Conservation (phyloP, 345 rosid genomes). For the Passiflora organensis region DNA sequence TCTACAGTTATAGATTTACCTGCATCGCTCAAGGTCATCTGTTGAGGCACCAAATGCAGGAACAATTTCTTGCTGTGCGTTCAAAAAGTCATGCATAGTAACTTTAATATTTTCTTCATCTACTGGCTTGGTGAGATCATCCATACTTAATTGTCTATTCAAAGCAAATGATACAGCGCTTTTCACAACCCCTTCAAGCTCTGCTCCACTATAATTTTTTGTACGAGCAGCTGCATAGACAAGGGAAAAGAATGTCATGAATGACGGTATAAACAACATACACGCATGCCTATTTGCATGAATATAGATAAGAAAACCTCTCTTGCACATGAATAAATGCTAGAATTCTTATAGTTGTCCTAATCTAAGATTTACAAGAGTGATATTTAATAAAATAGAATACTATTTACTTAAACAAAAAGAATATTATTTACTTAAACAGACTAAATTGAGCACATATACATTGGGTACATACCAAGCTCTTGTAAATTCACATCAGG, state of each 20-base stretch:
- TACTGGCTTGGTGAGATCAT: constrained; percentile 94
- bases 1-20: constrained; percentile 36
- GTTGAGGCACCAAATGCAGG: constrained; percentile 99
- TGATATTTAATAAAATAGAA: no score
- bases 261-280: neutral
- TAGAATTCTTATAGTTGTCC: neutral
- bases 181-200: constrained; percentile 98
- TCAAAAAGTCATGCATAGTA: constrained; percentile 86
- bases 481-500: constrained; percentile 79
- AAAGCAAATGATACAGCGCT: constrained; percentile 96
- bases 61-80: constrained; percentile 64
- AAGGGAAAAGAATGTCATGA: constrained; percentile 5
- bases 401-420: neutral
- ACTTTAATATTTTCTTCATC: constrained; percentile 96
- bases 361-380: neutral
- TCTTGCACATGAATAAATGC: no score
- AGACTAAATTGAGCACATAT: neutral
- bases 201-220: constrained; percentile 97
- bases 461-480: constrained; percentile 60
- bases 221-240: constrained; percentile 82
- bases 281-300: no score
- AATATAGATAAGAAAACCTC: no score
- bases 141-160: constrained; percentile 91
- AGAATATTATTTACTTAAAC: no score
- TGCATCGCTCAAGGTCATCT: constrained; percentile 92